Evolutionary conservation across 225 moss, liverwort and hornwort genomes (phyloP).

Genomic region (Physcomitrellopsis africana): DNA sequence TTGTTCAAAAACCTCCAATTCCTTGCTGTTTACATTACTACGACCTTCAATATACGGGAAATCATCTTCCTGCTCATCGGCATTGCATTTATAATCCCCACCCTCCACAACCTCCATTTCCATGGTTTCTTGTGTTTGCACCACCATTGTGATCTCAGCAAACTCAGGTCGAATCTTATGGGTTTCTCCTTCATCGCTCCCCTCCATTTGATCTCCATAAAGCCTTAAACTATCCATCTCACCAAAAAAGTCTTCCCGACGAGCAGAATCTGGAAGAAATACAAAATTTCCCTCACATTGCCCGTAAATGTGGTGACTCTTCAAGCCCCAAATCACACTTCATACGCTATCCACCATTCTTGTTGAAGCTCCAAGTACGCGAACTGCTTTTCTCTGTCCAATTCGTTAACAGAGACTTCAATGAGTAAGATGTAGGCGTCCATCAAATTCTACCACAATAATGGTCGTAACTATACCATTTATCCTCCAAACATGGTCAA

Average conservation of each 20-base stretch:
- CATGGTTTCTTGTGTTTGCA: slow-evolving; percentile 31
- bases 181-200: slow-evolving; percentile 31
- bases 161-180: slow-evolving; percentile 36
- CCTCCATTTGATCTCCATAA: slow-evolving; percentile 25
- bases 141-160: slow-evolving; percentile 35
- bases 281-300: not conserved
- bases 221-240: slow-evolving; percentile 29
- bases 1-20: slow-evolving; percentile 20
- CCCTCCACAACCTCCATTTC: slow-evolving; percentile 28
- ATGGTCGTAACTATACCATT: too few relatives aligned
- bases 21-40: slow-evolving; percentile 19
- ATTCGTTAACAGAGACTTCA: not conserved
- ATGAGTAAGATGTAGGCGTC: not conserved
- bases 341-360: not conserved
- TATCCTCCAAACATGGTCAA: too few relatives aligned
- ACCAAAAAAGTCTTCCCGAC: slow-evolving; percentile 2
- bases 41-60: slow-evolving; percentile 25
- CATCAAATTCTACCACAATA: not conserved
- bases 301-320: slow-evolving; percentile 1
- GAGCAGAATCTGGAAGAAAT: not conserved
- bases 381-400: slow-evolving; percentile 8
- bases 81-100: slow-evolving; percentile 16
- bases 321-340: slow-evolving; percentile 13
- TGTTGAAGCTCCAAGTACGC: not conserved
- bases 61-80: slow-evolving; percentile 23